phyloP scores from a whole-genome alignment of 352 stramenopile genomes.

The Thalassiosira exigua region DNA sequence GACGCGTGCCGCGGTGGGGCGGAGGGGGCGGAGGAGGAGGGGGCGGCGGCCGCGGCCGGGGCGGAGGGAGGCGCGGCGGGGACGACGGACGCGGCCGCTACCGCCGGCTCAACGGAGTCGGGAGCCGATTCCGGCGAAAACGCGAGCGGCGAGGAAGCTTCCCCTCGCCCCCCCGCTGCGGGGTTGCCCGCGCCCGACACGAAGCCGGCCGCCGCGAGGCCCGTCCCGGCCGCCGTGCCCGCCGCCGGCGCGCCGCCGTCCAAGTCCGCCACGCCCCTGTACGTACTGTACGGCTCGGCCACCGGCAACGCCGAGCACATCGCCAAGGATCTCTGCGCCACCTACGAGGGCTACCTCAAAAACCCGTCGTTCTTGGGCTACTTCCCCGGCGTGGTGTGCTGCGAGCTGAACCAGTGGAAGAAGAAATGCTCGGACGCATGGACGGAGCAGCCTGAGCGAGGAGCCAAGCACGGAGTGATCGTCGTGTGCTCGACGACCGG shows the following conservation, averaged over 20 bases:
- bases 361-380: constrained; percentile 27
- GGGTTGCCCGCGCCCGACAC: neutral
- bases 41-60: constrained; percentile 1
- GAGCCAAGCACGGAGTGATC: constrained; percentile 69
- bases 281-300: constrained; percentile 65
- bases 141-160: neutral
- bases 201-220: neutral
- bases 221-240: neutral
- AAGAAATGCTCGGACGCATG: constrained; percentile 56
- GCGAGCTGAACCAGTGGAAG: constrained; percentile 61
- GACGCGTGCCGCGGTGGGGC: constrained; percentile 21
- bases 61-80: neutral
- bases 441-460: constrained; percentile 2
- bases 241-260: neutral
- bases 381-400: constrained; percentile 60
- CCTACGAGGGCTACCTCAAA: constrained; percentile 32
- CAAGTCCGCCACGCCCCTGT: constrained; percentile 50
- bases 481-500: constrained; percentile 92
- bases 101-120: neutral
- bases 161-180: no score
- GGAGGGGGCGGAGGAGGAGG: constrained; percentile 9
- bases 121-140: neutral
- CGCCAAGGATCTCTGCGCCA: constrained; percentile 57
- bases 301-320: constrained; percentile 74
- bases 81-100: neutral